Evolutionary conservation across 495 filamentous ascomycete genomes (phyloP).

Genomic region (Penicillium desertorum): DNA sequence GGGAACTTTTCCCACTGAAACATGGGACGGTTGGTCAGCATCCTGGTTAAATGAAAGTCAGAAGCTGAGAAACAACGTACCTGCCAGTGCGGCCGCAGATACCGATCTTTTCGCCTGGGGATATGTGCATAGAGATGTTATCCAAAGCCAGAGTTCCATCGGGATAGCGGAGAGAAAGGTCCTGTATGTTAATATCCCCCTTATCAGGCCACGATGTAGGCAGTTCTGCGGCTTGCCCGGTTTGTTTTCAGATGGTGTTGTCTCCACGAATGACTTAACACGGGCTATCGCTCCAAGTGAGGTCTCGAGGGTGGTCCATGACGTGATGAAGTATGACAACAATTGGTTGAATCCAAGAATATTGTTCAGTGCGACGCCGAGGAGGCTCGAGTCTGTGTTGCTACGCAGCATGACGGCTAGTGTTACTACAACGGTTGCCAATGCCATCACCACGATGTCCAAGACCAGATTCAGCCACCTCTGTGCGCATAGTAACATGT

Average conservation of each 20-base stretch:
- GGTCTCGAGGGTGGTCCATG: background rate
- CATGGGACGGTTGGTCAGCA: too few relatives aligned
- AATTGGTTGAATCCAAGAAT: background rate
- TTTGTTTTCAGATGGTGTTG: background rate
- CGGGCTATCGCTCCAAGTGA: background rate
- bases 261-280: background rate
- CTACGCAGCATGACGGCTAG: background rate
- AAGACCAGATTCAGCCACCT: background rate
- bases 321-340: background rate
- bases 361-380: background rate
- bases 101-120: too few relatives aligned
- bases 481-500: background rate
- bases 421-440: background rate
- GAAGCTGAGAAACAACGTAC: too few relatives aligned
- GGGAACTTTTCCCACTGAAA: too few relatives aligned
- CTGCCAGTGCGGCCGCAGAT: too few relatives aligned
- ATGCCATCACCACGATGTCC: background rate
- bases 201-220: too few relatives aligned
- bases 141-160: too few relatives aligned
- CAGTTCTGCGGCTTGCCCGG: too few relatives aligned
- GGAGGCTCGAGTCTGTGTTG: background rate
- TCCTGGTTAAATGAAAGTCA: too few relatives aligned
- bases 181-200: too few relatives aligned
- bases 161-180: too few relatives aligned
- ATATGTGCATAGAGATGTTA: too few relatives aligned